Evolutionary conservation across 371 early-diverging fungal species (phyloP).

Genomic region (Thermomucor indicae-seudaticae): DNA sequence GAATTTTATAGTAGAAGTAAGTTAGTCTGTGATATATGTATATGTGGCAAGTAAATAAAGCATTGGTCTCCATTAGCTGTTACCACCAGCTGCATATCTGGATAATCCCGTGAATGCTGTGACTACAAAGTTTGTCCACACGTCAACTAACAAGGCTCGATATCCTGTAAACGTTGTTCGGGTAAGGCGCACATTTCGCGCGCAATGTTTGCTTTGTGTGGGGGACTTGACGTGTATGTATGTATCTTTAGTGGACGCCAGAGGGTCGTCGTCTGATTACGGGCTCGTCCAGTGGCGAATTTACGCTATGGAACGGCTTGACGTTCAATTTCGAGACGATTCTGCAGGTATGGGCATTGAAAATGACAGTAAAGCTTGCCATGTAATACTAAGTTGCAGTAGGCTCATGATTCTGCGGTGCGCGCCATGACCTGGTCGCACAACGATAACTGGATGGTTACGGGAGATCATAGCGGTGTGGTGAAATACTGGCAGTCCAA

Average conservation of each 20-base stretch:
- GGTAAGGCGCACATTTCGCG: slow-evolving; percentile 54
- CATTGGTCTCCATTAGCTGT: slow-evolving; percentile 35
- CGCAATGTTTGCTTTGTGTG: neutral
- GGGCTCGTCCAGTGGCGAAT: slow-evolving; percentile 97
- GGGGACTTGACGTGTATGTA: neutral
- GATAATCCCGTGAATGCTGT: slow-evolving; percentile 80
- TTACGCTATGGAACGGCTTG: slow-evolving; percentile 99
- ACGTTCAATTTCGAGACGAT: slow-evolving; percentile 99
- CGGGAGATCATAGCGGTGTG: slow-evolving; percentile 93
- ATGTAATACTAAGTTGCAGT: neutral
- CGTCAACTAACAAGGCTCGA: slow-evolving; percentile 96
- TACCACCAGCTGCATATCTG: slow-evolving; percentile 77
- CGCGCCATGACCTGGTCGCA: slow-evolving; percentile 98
- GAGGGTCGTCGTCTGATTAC: slow-evolving; percentile 98
- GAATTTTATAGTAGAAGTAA: slow-evolving; percentile 85
- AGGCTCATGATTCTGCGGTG: slow-evolving; percentile 95
- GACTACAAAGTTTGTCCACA: slow-evolving; percentile 93
- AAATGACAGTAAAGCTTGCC: neutral
- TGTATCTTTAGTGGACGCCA: slow-evolving; percentile 85
- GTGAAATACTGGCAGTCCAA: slow-evolving; percentile 99
- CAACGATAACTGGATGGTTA: slow-evolving; percentile 95
- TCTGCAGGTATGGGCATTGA: slow-evolving; percentile 67
- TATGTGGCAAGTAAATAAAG: neutral
- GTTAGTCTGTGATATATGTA: slow-evolving; percentile 1
- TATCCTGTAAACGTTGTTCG: slow-evolving; percentile 95